phyloP scores from a whole-genome alignment of 2,329 filamentous ascomycete species.

The Emmonsiellopsis sp. region DNA sequence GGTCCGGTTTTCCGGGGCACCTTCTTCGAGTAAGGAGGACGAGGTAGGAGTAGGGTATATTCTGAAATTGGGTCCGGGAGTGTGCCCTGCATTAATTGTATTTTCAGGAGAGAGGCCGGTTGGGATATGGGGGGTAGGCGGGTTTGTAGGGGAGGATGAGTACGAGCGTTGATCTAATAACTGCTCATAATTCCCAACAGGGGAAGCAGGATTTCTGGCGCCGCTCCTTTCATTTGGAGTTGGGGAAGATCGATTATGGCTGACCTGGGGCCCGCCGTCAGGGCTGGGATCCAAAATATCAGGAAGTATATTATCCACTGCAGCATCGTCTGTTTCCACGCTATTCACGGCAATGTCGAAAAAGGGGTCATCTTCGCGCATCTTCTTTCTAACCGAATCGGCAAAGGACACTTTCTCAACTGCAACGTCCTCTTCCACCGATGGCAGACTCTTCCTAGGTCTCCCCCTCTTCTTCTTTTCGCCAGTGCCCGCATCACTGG shows the following conservation, averaged over 20 bases:
- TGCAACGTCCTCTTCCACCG: conserved; percentile 5
- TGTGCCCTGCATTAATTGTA: conserved; percentile 23
- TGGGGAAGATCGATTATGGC: not conserved
- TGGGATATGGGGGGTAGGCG: conserved; percentile 20
- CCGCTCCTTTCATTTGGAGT: not conserved
- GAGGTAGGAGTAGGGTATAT: conserved; percentile 32
- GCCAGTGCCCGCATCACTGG: conserved; percentile 18
- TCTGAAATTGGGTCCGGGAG: conserved; percentile 21
- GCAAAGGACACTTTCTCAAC: conserved; percentile 3
- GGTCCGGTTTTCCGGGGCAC: conserved; percentile 12
- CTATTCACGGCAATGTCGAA: conserved; percentile 22
- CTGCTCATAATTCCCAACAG: too few species aligned
- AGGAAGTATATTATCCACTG: not conserved
- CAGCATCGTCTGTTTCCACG: conserved; percentile 14
- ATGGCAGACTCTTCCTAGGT: conserved; percentile 26
- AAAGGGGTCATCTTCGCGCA: conserved; percentile 19
- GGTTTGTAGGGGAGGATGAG: conserved; percentile 26
- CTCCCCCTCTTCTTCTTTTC: conserved; percentile 28
- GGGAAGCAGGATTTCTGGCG: conserved; percentile 1
- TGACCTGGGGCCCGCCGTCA: not conserved
- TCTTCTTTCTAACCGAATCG: conserved; percentile 7
- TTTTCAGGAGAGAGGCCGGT: conserved; percentile 23
- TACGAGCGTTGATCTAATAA: conserved; percentile 4
- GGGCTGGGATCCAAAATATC: not conserved
- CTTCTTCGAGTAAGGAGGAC: conserved; percentile 30